Evolutionary conservation across 257 asterid species (phyloP).

Genomic region (Nicotiana tomentosiformis): DNA sequence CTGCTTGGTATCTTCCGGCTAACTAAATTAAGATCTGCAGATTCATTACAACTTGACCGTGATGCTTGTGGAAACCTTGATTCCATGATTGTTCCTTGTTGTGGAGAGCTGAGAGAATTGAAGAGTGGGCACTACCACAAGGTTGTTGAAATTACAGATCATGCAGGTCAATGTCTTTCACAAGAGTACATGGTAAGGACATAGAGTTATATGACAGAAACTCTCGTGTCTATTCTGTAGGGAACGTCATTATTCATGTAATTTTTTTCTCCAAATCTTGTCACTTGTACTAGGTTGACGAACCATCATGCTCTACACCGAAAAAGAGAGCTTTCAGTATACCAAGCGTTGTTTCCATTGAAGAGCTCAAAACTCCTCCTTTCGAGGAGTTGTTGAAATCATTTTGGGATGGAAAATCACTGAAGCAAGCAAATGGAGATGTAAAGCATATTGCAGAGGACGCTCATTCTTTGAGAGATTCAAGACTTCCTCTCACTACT

Average conservation of each 20-base stretch:
- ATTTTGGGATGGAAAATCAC: conserved; percentile 72
- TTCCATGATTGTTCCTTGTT: conserved; percentile 74
- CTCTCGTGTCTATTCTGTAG: neutral
- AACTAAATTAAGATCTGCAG: conserved; percentile 30
- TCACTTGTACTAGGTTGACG: conserved; percentile 54
- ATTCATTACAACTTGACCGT: conserved; percentile 85
- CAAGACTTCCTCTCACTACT: conserved; percentile 79
- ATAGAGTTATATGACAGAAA: neutral
- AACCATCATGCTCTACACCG: conserved; percentile 89
- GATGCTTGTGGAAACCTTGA: conserved; percentile 79
- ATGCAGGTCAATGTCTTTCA: conserved; percentile 83
- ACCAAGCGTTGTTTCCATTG: conserved; percentile 68
- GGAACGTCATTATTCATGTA: neutral
- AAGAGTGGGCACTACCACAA: conserved; percentile 73
- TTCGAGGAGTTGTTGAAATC: conserved; percentile 77
- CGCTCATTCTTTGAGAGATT: conserved; percentile 52
- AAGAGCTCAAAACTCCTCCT: conserved; percentile 80
- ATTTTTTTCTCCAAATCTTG: neutral
- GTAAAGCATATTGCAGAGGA: conserved; percentile 55
- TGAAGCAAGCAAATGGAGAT: conserved; percentile 77
- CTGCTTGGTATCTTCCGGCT: neutral
- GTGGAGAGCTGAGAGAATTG: conserved; percentile 77
- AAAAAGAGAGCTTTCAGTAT: conserved; percentile 54
- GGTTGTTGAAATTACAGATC: conserved; percentile 67
- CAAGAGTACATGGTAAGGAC: conserved; percentile 76